A percentile compares a stretch with the other conserved stretches of the same genome.
Conservation (phyloP, 179 eudicot species). For the Sideroxylon spinosum region DNA sequence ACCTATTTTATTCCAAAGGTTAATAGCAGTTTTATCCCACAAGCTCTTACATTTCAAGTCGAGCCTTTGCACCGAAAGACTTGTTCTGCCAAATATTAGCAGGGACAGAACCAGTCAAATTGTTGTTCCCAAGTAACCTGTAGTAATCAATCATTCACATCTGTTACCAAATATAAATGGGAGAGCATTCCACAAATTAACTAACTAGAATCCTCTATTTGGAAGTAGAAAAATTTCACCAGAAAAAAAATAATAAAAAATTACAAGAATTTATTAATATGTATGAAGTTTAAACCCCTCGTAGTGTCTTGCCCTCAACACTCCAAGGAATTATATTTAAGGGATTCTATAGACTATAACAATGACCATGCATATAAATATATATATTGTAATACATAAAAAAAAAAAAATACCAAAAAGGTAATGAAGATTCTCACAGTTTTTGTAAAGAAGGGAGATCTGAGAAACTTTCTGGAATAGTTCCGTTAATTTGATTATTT, state of each 20-base stretch:
- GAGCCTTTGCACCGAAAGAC: slow-evolving; percentile 35
- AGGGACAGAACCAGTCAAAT: slow-evolving; percentile 56
- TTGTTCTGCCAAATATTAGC: slow-evolving; percentile 57
- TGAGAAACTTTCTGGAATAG: slow-evolving; percentile 57
- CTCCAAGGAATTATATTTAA: background rate
- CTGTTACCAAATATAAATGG: background rate
- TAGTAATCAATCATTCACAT: slow-evolving; percentile 9
- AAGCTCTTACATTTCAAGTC: slow-evolving; percentile 53
- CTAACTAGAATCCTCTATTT: background rate
- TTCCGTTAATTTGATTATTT: slow-evolving; percentile 59
- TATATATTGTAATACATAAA: background rate
- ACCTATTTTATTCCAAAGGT: background rate
- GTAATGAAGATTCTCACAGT: slow-evolving; percentile 44
- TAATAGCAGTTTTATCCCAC: slow-evolving; percentile 8
- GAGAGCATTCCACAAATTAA: background rate
- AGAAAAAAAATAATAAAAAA: background rate
- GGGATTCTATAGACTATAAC: background rate
- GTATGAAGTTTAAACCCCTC: background rate
- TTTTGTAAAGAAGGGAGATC: slow-evolving; percentile 60
- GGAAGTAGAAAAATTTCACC: background rate
- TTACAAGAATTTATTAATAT: background rate
- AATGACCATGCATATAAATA: background rate
- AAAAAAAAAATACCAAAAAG: background rate
- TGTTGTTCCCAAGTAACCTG: slow-evolving; percentile 65
- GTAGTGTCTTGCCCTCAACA: background rate